Evolutionary conservation across 495 filamentous ascomycete genomes (phyloP).

Genomic region (Thermochaetoides thermophila): DNA sequence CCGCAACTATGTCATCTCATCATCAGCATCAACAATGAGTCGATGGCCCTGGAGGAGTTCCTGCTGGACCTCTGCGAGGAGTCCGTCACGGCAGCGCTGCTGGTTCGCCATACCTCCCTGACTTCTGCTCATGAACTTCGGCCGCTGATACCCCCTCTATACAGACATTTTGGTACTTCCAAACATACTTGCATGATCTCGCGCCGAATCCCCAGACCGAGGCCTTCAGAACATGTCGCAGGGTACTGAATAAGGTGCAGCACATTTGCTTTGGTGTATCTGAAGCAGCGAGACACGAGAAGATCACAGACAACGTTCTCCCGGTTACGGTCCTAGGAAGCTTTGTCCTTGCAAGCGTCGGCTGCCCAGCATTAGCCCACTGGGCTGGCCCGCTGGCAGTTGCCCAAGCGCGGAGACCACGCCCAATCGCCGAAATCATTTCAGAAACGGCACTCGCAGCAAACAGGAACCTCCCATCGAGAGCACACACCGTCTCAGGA

Average conservation of each 20-base stretch:
- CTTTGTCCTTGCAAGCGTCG: conserved; percentile 51
- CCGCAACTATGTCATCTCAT: conserved; percentile 68
- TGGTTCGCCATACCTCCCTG: conserved; percentile 36
- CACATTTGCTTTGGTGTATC: conserved; percentile 59
- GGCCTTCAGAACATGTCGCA: conserved; percentile 55
- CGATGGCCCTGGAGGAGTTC: conserved; percentile 70
- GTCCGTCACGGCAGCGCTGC: conserved; percentile 58
- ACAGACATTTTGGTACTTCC: conserved; percentile 73
- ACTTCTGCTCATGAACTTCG: background rate
- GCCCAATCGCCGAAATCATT: conserved; percentile 39
- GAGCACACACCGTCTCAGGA: conserved; percentile 48
- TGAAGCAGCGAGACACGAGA: conserved; percentile 45
- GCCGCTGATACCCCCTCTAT: conserved; percentile 4
- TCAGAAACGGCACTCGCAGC: conserved; percentile 33
- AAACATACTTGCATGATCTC: conserved; percentile 66
- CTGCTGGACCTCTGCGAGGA: conserved; percentile 66
- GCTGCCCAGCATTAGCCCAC: conserved; percentile 35
- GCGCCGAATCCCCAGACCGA: conserved; percentile 49
- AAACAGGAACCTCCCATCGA: conserved; percentile 30
- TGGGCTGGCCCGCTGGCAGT: conserved; percentile 58
- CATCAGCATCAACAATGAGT: conserved; percentile 68
- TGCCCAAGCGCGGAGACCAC: conserved; percentile 56
- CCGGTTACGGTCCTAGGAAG: conserved; percentile 58
- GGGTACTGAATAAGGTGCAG: conserved; percentile 69
- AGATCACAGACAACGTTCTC: conserved; percentile 59